phyloP scores from a whole-genome alignment of 2,329 filamentous ascomycete species.

The Penicillium aurantiogriseum region DNA sequence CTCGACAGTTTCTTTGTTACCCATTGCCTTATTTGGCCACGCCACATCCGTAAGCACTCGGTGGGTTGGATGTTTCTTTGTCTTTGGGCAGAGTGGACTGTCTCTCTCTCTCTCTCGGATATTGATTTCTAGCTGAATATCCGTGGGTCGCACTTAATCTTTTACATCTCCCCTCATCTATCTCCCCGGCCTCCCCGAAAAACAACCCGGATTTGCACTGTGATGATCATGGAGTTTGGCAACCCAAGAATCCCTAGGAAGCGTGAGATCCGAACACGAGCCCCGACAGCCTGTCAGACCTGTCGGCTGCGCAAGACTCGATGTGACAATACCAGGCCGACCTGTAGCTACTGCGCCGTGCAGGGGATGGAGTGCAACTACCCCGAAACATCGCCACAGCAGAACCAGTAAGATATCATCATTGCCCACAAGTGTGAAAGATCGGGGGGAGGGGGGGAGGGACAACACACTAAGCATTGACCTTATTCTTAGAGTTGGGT shows the following conservation, averaged over 20 bases:
- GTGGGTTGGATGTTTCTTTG: constrained; percentile 16
- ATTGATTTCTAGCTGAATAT: constrained; percentile 9
- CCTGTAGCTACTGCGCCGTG: constrained; percentile 25
- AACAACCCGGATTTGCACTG: not conserved
- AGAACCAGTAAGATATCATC: constrained; percentile 20
- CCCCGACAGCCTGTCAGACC: constrained; percentile 27
- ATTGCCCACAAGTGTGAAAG: not conserved
- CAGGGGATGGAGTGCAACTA: constrained; percentile 26
- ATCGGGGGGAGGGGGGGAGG: no score
- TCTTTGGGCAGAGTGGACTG: not conserved
- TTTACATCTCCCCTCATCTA: not conserved
- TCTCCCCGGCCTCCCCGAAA: constrained; percentile 20
- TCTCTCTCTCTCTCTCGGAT: not conserved
- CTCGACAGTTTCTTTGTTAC: constrained; percentile 19
- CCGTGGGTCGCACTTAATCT: constrained; percentile 15
- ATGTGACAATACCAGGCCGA: constrained; percentile 25
- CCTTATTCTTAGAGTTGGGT: constrained; percentile 12
- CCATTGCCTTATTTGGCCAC: constrained; percentile 12
- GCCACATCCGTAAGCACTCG: constrained; percentile 14
- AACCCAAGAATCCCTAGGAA: constrained; percentile 17
- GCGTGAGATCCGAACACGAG: constrained; percentile 26
- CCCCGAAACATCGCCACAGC: constrained; percentile 21
- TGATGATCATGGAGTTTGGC: constrained; percentile 16
- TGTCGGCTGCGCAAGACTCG: constrained; percentile 27
- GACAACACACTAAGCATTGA: not conserved